Evolutionary conservation across 768 basidiomycete species (phyloP).

Genomic region (Termitomyces sp.): DNA sequence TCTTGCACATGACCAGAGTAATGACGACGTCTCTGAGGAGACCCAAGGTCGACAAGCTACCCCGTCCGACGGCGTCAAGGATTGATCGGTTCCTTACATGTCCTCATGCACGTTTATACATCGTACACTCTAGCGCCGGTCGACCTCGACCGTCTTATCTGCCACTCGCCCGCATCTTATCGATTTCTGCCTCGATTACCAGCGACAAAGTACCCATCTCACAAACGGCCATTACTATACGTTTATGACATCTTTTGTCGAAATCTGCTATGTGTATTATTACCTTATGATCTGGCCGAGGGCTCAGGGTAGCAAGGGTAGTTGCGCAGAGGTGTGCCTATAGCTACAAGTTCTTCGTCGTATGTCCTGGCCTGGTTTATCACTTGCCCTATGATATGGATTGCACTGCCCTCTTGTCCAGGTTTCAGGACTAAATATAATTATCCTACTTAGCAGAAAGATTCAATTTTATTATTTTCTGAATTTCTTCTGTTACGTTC

Average conservation of each 20-base stretch:
- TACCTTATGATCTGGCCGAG: slow-evolving; percentile 17
- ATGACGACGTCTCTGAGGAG: slow-evolving; percentile 24
- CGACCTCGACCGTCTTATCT: slow-evolving; percentile 12
- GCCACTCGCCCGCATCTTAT: slow-evolving; percentile 16
- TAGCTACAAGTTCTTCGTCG: slow-evolving; percentile 10
- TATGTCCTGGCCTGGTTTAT: background rate
- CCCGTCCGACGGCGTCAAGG: slow-evolving; percentile 7
- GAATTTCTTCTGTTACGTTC: background rate
- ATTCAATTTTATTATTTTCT: background rate
- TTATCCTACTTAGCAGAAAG: background rate
- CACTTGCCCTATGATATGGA: slow-evolving; percentile 4
- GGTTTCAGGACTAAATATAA: slow-evolving; percentile 13
- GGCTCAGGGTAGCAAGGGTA: slow-evolving; percentile 13
- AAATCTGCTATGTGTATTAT: slow-evolving; percentile 32
- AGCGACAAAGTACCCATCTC: slow-evolving; percentile 16
- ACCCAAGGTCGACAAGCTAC: slow-evolving; percentile 3
- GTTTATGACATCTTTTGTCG: slow-evolving; percentile 28
- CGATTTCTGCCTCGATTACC: slow-evolving; percentile 17
- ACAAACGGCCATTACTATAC: slow-evolving; percentile 23
- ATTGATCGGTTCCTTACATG: slow-evolving; percentile 9
- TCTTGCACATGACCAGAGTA: slow-evolving; percentile 35
- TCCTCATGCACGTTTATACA: slow-evolving; percentile 12
- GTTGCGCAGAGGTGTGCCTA: slow-evolving; percentile 6
- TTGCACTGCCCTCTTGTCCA: slow-evolving; percentile 3
- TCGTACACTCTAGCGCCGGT: slow-evolving; percentile 15